phyloP scores from a whole-genome alignment of 177 flowering plant species.

The Vitis hybrid region DNA sequence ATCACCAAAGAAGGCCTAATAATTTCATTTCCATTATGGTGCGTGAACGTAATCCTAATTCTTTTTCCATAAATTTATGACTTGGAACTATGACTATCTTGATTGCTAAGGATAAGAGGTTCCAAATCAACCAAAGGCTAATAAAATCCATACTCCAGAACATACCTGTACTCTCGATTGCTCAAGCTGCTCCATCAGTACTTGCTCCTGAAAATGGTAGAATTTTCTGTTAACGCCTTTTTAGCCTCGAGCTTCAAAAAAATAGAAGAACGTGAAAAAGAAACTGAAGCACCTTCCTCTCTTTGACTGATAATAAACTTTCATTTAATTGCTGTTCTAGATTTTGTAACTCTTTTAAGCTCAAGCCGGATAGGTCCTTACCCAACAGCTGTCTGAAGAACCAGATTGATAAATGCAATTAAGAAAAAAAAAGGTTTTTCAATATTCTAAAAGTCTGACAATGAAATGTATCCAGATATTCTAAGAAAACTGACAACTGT shows the following conservation, averaged over 20 bases:
- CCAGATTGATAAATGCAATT: not conserved
- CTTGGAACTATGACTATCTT: not conserved
- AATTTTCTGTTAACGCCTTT: slow-evolving; percentile 9
- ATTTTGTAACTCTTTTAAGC: slow-evolving; percentile 60
- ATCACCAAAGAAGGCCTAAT: too few relatives aligned
- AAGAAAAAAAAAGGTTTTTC: not conserved
- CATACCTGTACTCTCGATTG: slow-evolving; percentile 60
- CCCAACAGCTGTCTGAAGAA: slow-evolving; percentile 56
- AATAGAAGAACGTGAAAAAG: not conserved
- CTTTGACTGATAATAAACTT: slow-evolving; percentile 56
- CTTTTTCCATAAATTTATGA: too few relatives aligned
- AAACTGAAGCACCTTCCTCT: slow-evolving; percentile 48
- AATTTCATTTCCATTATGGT: too few relatives aligned
- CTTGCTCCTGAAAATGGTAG: slow-evolving; percentile 61
- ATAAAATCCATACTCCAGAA: not conserved
- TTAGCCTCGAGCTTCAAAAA: not conserved
- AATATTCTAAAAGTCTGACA: not conserved
- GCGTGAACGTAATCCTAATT: too few relatives aligned
- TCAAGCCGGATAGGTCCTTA: slow-evolving; percentile 56
- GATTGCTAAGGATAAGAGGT: not conserved
- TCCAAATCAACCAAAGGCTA: not conserved
- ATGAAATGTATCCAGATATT: not conserved
- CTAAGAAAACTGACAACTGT: slow-evolving; percentile 43
- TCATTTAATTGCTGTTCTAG: slow-evolving; percentile 69
- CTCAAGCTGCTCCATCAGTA: slow-evolving; percentile 66